Percentiles rank a stretch among this genome's conserved stretches.
Conservation (phyloP, 2,329 filamentous ascomycete species). For the Fusarium acutatum region DNA sequence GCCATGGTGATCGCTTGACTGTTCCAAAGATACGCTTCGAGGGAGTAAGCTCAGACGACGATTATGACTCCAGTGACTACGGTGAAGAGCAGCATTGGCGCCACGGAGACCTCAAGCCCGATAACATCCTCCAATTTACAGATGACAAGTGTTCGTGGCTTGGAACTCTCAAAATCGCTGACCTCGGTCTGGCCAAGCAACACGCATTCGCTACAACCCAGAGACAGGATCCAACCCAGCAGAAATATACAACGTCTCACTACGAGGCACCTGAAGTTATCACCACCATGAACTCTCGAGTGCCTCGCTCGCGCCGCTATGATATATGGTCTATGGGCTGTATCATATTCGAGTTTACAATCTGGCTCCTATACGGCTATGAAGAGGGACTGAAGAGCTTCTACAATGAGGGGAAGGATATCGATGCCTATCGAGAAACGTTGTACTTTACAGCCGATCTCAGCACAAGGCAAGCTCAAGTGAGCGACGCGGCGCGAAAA, state of each 20-base stretch:
- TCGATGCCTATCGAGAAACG: background rate
- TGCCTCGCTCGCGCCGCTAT: conserved; percentile 34
- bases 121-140: conserved; percentile 21
- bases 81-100: conserved; percentile 8
- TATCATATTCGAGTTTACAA: conserved; percentile 41
- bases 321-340: conserved; percentile 47
- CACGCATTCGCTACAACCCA: conserved; percentile 3
- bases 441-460: background rate
- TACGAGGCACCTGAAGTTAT: conserved; percentile 29
- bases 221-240: background rate
- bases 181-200: conserved; percentile 22
- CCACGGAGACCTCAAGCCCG: conserved; percentile 28
- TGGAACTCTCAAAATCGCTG: conserved; percentile 23
- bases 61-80: background rate
- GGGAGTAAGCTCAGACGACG: background rate
- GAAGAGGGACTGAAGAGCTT: conserved; percentile 5
- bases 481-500: background rate
- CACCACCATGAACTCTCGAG: background rate
- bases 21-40: background rate
- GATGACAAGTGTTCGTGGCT: background rate
- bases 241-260: conserved; percentile 15
- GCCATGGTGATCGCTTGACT: background rate
- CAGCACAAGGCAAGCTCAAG: background rate
- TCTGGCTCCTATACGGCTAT: conserved; percentile 42
- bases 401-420: background rate